phyloP scores from a whole-genome alignment of 352 stramenopile genomes.

The Globisporangium abappressorium region DNA sequence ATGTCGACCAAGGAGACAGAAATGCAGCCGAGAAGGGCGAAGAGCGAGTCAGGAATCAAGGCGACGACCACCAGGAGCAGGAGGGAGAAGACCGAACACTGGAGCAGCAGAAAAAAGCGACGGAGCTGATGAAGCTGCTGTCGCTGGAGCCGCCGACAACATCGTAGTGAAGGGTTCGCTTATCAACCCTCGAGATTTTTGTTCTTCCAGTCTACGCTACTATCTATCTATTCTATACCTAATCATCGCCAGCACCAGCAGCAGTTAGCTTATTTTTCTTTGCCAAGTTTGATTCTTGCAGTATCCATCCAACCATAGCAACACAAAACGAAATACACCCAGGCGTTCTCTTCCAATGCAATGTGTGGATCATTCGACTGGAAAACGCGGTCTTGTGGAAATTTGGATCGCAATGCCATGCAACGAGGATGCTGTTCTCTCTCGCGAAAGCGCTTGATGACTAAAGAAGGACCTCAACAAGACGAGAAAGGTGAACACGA shows the following conservation, averaged over 20 bases:
- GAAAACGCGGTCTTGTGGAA: background rate
- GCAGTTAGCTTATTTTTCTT: background rate
- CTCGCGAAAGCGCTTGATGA: background rate
- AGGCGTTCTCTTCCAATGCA: background rate
- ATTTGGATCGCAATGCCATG: background rate
- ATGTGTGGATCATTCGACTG: no score
- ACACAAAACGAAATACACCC: background rate
- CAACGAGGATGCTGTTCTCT: background rate
- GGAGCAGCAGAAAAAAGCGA: slow-evolving; percentile 22
- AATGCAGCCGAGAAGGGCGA: background rate
- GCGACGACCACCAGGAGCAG: slow-evolving; percentile 10
- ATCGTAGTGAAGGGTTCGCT: background rate
- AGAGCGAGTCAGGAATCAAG: slow-evolving; percentile 33
- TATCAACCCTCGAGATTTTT: background rate
- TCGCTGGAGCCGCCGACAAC: slow-evolving; percentile 27
- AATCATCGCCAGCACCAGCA: background rate
- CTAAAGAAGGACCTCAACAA: background rate
- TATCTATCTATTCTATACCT: slow-evolving; percentile 3
- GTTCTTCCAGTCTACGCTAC: background rate
- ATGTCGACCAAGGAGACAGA: background rate
- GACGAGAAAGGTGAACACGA: background rate
- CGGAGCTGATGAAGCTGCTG: slow-evolving; percentile 56
- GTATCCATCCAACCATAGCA: background rate
- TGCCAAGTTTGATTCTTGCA: slow-evolving; percentile 4
- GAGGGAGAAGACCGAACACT: background rate